These are phyloP conservation scores for Baudoinia panamericana DNA, from an alignment of 495 filamentous ascomycete species.

Conservation along the genomic window DNA sequence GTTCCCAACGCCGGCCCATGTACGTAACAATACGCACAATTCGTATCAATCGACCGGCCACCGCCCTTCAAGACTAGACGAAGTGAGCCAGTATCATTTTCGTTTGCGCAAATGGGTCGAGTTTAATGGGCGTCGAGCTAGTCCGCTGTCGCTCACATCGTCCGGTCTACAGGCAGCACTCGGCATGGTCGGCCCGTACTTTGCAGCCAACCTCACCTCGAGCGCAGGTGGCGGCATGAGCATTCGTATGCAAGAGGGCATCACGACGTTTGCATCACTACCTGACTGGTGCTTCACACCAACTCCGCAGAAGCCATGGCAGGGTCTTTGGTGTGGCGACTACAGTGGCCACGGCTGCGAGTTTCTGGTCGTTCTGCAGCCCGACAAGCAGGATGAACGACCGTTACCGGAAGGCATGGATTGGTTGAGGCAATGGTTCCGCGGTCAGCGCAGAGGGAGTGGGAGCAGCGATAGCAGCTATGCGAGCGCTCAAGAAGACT, in stretches of 20 bases:
- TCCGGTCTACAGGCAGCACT: constrained; percentile 5
- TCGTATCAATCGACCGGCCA: constrained; percentile 33
- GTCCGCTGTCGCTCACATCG: constrained; percentile 5
- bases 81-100: constrained; percentile 53
- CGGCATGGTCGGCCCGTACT: constrained; percentile 4
- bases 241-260: constrained; percentile 43
- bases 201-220: background rate
- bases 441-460: background rate
- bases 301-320: constrained; percentile 63
- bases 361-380: constrained; percentile 67
- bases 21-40: constrained; percentile 32
- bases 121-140: constrained; percentile 24
- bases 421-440: constrained; percentile 12
- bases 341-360: constrained; percentile 82
- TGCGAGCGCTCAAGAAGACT: constrained; percentile 10
- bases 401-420: constrained; percentile 19
- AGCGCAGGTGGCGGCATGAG: constrained; percentile 8
- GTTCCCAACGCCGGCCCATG: constrained; percentile 49
- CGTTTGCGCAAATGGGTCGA: constrained; percentile 62
- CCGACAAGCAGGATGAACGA: constrained; percentile 31
- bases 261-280: constrained; percentile 66
- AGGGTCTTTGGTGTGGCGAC: constrained; percentile 86
- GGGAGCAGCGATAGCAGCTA: constrained; percentile 11
- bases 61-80: constrained; percentile 31
- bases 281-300: constrained; percentile 60